Conservation (phyloP, 1,284 basidiomycete genomes). For the Ganoderma multipileum region DNA sequence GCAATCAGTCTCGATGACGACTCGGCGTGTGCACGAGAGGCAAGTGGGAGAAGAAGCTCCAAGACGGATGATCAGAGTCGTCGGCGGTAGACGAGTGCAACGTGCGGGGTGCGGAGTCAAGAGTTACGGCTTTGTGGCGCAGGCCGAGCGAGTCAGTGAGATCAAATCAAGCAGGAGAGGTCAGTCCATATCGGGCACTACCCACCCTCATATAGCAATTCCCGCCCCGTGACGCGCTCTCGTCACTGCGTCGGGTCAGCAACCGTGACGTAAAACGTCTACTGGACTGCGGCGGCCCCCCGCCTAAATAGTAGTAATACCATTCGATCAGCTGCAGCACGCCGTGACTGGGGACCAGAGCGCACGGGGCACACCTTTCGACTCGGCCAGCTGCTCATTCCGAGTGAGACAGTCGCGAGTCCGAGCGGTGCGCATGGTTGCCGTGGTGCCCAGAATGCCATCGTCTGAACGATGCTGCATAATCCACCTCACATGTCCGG, state of each 20-base stretch:
- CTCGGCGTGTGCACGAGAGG: not conserved
- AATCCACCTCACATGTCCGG: not conserved
- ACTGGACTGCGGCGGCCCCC: not conserved
- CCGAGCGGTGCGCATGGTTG: not conserved
- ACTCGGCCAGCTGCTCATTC: not conserved
- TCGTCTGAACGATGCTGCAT: not conserved
- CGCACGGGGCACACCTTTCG: not conserved
- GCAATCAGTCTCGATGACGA: constrained; percentile 14
- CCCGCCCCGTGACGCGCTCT: constrained; percentile 5
- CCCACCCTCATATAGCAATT: not conserved
- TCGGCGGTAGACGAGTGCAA: not conserved
- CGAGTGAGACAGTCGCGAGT: not conserved
- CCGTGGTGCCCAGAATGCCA: not conserved
- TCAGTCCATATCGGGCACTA: not conserved
- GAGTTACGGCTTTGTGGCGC: constrained; percentile 1
- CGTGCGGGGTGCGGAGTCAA: not conserved
- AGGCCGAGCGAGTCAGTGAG: not conserved
- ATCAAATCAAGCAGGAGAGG: constrained; percentile 1
- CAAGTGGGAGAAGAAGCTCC: not conserved
- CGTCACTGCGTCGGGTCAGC: not conserved
- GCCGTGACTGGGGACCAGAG: not conserved
- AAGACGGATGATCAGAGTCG: not conserved
- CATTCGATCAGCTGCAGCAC: not conserved
- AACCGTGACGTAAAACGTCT: not conserved
- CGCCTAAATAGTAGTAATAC: not conserved